Base-by-base conservation (phyloP, 768 basidiomycete species). In the Calocera viscosa region DNA sequence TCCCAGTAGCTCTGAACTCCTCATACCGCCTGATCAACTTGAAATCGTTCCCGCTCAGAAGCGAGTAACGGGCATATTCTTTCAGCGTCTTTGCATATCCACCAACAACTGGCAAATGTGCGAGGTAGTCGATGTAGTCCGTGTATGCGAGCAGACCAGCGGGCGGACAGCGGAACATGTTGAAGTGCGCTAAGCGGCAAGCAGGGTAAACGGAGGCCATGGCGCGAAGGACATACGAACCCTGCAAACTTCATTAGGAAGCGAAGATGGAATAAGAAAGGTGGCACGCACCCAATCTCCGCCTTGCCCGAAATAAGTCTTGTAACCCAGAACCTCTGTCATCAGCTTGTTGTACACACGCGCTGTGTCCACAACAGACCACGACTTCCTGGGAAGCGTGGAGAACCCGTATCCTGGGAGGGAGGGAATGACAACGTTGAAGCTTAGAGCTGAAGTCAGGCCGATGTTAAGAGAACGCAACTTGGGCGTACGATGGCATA, bases 391-490 rank as follows among this genome's bases (percentile, higher is more conserved):
- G 39, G 76, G 73, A 49, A 75, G 68, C 16, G 75, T 75, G 11
- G 76, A 77, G 47, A 77, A 76, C 14, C 72, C 73, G 47, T 76
- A 77, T 2, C 76, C 76, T 30, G 76, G 76, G 34, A 77, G 71
- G 35, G 72, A 73, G 32, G 76, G 76, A 0, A 74, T 75, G 17
- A 77, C 70, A 41, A 77, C 71, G 65, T 77, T 76, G 68, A 76
- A 77, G 16, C 70, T 71, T 38, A 17, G 10, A 12, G 17, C 26
- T 40, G 26, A 19, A 11, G 41, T 26, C 14, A 66, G 34, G 14
- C 40, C 49, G 22, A 49, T 32, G 17, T 14, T 43, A n/a, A 35
- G 53, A 60, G 10, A 22, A 32, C n/a, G 40, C 17, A 38, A 38
- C 1, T 28, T 10, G 34, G 66, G 26, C 70, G 24, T 16, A 70